These are phyloP conservation scores for Funneliformis caledonium DNA, from an alignment of 371 early-diverging fungal genomes.

Conservation along the genomic window DNA sequence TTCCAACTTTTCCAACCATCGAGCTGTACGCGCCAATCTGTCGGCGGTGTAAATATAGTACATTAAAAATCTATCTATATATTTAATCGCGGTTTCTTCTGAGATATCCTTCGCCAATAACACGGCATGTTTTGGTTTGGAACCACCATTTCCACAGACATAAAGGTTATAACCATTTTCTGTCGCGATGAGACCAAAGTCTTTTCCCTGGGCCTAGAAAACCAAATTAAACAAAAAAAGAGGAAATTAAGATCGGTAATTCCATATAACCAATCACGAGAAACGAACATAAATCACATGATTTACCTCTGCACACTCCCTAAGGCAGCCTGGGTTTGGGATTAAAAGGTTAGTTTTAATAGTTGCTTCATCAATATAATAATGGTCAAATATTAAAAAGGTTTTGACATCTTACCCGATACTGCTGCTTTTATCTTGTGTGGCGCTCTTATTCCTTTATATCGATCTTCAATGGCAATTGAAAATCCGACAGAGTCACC, in stretches of 20 bases:
- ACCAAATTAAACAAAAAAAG: background rate
- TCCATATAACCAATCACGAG: background rate
- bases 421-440: slow-evolving; percentile 70
- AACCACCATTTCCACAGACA: slow-evolving; percentile 73
- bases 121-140: slow-evolving; percentile 71
- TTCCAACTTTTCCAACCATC: slow-evolving; percentile 70
- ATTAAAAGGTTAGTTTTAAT: too few species aligned
- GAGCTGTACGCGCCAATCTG: slow-evolving; percentile 64
- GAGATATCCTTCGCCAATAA: slow-evolving; percentile 60
- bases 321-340: slow-evolving; percentile 54
- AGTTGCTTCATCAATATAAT: too few species aligned
- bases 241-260: too few species aligned
- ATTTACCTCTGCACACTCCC: slow-evolving; percentile 65
- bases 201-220: slow-evolving; percentile 58
- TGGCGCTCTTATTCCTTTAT: slow-evolving; percentile 70
- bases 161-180: slow-evolving; percentile 74
- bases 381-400: too few species aligned
- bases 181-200: slow-evolving; percentile 61
- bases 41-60: slow-evolving; percentile 76
- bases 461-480: slow-evolving; percentile 65
- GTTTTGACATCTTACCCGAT: slow-evolving; percentile 36
- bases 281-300: background rate
- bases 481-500: slow-evolving; percentile 73
- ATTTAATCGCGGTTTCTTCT: slow-evolving; percentile 56
- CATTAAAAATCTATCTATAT: slow-evolving; percentile 72